These are phyloP conservation scores for Esteya vermicola DNA, from an alignment of 2,329 filamentous ascomycete species.

Conservation along the genomic window DNA sequence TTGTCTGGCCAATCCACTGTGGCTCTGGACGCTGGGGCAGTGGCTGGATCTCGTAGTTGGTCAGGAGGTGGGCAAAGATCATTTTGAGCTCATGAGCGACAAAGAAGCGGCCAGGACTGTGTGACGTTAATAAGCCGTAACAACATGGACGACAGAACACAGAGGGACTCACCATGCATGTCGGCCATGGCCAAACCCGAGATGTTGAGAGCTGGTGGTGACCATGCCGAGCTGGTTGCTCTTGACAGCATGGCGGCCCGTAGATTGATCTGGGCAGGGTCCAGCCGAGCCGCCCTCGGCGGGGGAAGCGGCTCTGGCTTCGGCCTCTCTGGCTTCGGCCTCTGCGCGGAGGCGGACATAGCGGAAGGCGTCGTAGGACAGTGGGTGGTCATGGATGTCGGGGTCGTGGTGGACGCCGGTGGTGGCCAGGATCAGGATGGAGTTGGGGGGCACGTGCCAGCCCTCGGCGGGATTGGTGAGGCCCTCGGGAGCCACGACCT, in stretches of 20 bases:
- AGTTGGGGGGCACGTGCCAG: conserved; percentile 26
- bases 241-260: not conserved
- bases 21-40: conserved; percentile 23
- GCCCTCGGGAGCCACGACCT: conserved; percentile 25
- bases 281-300: no score
- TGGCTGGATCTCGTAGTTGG: conserved; percentile 37
- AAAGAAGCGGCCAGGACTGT: conserved; percentile 39
- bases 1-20: conserved; percentile 29
- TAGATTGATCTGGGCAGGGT: no score
- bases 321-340: conserved; percentile 5
- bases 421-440: conserved; percentile 27
- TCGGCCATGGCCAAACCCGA: conserved; percentile 42
- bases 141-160: not conserved
- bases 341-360: conserved; percentile 28
- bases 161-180: conserved; percentile 27
- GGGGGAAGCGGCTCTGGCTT: no score
- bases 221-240: conserved; percentile 34
- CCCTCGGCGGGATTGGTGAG: conserved; percentile 25
- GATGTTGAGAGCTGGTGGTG: conserved; percentile 33
- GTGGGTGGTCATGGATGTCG: conserved; percentile 25
- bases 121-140: not conserved
- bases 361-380: conserved; percentile 32
- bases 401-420: conserved; percentile 31
- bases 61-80: conserved; percentile 31
- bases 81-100: conserved; percentile 42